phyloP scores from a whole-genome alignment of 306 rosid species.

The Prunus kanzakura region DNA sequence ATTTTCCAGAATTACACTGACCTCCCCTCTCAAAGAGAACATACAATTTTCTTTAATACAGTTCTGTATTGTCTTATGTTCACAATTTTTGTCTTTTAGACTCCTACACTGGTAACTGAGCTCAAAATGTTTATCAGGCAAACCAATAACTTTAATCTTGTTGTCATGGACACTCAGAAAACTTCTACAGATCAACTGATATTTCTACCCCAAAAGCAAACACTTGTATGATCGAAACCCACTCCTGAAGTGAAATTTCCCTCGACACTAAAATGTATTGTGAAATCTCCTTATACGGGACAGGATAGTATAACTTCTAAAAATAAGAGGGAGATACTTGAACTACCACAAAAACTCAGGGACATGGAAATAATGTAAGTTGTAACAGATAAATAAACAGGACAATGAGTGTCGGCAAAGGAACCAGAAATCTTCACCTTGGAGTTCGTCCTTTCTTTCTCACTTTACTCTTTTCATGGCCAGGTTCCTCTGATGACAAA shows the following conservation, averaged over 20 bases:
- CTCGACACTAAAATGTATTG: neutral
- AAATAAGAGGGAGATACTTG: no score
- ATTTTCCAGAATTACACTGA: neutral
- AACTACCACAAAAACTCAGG: neutral
- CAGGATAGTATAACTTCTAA: neutral
- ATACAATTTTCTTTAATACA: neutral
- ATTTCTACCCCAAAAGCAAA: neutral
- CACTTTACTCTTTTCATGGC: neutral
- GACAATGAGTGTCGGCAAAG: neutral
- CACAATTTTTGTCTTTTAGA: neutral
- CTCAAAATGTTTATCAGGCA: neutral
- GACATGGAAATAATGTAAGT: neutral
- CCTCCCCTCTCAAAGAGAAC: neutral
- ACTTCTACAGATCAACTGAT: neutral
- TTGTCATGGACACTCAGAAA: neutral
- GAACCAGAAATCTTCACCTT: conserved; percentile 45
- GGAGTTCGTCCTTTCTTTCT: conserved; percentile 48
- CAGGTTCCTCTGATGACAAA: conserved; percentile 41
- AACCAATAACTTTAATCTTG: neutral
- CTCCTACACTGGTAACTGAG: neutral
- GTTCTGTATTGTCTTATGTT: neutral
- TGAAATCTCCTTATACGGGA: neutral
- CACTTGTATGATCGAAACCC: neutral
- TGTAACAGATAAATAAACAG: neutral
- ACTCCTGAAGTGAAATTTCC: neutral